phyloP scores from a whole-genome alignment of 1,284 basidiomycete species.

The Leccinum huronense region DNA sequence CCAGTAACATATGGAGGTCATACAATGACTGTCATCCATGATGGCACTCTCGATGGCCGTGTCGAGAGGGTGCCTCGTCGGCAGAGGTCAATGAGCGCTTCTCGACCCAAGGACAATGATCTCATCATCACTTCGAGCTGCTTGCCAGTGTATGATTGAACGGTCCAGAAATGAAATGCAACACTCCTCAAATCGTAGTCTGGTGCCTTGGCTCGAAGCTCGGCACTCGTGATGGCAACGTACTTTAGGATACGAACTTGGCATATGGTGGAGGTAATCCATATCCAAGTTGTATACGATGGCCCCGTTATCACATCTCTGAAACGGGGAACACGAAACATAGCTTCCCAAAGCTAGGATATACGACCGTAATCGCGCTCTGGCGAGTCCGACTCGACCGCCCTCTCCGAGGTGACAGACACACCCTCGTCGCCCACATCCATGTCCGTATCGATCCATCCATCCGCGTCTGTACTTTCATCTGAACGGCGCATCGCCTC shows the following conservation, averaged over 20 bases:
- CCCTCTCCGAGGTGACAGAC: conserved; percentile 18
- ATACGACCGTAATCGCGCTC: conserved; percentile 5
- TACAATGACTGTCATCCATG: too few species aligned
- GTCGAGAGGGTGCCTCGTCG: neutral
- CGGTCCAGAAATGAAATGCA: too few species aligned
- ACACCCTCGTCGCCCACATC: conserved; percentile 21
- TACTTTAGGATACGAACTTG: neutral
- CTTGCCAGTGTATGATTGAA: neutral
- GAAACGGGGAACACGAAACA: neutral
- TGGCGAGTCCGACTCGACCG: conserved; percentile 13
- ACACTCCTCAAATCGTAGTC: neutral
- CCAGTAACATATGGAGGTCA: too few species aligned
- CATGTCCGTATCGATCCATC: conserved; percentile 33
- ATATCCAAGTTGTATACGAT: neutral
- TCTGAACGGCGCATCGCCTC: conserved; percentile 7
- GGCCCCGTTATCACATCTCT: neutral
- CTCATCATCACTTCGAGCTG: neutral
- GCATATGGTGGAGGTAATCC: neutral
- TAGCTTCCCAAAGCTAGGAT: neutral
- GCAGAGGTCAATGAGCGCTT: neutral
- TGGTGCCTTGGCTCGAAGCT: neutral
- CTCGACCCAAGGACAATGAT: neutral
- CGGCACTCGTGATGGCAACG: neutral
- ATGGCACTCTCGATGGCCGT: neutral
- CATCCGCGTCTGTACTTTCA: conserved; percentile 22